phyloP scores from a whole-genome alignment of 2,329 filamentous ascomycete genomes.

The Incumbomyces lentus region DNA sequence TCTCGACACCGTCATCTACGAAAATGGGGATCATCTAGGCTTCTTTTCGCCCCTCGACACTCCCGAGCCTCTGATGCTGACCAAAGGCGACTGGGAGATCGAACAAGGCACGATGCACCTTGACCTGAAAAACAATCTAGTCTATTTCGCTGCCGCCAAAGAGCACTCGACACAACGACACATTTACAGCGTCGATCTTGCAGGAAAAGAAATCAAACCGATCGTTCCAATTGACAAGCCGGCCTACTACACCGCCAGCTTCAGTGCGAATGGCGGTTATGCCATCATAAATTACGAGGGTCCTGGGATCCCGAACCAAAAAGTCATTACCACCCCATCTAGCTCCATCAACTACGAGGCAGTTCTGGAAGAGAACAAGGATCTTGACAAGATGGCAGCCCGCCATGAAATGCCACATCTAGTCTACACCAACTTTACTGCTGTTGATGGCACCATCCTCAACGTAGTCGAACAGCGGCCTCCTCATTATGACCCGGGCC shows the following conservation, averaged over 20 bases:
- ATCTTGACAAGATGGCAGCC: slow-evolving; percentile 57
- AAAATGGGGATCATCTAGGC: slow-evolving; percentile 80
- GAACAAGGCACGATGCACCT: slow-evolving; percentile 73
- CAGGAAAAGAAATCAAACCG: slow-evolving; percentile 61
- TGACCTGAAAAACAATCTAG: slow-evolving; percentile 72
- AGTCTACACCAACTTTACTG: slow-evolving; percentile 72
- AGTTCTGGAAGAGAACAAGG: slow-evolving; percentile 66
- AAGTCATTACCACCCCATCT: slow-evolving; percentile 72
- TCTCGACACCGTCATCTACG: slow-evolving; percentile 77
- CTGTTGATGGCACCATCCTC: slow-evolving; percentile 60
- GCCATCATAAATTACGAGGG: slow-evolving; percentile 76
- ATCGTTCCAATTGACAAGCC: slow-evolving; percentile 64
- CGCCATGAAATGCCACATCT: slow-evolving; percentile 73
- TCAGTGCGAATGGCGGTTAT: slow-evolving; percentile 73
- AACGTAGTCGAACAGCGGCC: slow-evolving; percentile 76
- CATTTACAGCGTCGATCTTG: slow-evolving; percentile 77
- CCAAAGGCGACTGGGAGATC: slow-evolving; percentile 85
- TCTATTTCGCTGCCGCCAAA: slow-evolving; percentile 84
- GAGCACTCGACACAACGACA: slow-evolving; percentile 83
- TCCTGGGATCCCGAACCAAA: slow-evolving; percentile 81
- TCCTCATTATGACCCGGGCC: slow-evolving; percentile 68
- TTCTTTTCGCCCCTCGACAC: slow-evolving; percentile 88
- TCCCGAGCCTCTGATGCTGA: slow-evolving; percentile 71
- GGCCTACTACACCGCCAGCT: slow-evolving; percentile 72
- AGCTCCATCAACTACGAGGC: slow-evolving; percentile 55